Evolutionary conservation across 805 yeast genomes (phyloP).

Genomic region (Suhomyces sp.): DNA sequence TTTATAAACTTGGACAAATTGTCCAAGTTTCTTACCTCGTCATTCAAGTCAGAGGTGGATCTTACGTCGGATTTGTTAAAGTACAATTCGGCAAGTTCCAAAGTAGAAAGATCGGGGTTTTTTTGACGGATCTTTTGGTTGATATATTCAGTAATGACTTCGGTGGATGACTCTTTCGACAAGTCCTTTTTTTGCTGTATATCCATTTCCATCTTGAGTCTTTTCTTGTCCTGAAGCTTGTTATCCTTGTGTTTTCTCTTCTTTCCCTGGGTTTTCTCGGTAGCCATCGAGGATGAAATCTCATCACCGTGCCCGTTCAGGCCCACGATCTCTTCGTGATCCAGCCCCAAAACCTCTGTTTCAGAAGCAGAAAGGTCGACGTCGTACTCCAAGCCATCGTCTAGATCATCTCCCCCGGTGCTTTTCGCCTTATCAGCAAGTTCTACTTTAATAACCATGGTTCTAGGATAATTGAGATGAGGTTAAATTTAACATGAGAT

Average conservation of each 20-base stretch:
- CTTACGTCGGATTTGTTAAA: slow-evolving; percentile 55
- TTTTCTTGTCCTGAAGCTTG: slow-evolving; percentile 62
- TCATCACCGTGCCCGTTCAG: slow-evolving; percentile 5
- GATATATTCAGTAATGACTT: slow-evolving; percentile 63
- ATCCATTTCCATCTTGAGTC: slow-evolving; percentile 64
- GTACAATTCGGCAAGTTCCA: slow-evolving; percentile 70
- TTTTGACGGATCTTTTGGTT: slow-evolving; percentile 57
- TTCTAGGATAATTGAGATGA: neutral
- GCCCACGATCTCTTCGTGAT: slow-evolving; percentile 20
- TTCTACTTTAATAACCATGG: neutral
- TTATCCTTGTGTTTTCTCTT: slow-evolving; percentile 28
- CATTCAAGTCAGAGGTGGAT: slow-evolving; percentile 60
- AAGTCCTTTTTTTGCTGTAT: slow-evolving; percentile 53
- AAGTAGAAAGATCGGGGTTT: slow-evolving; percentile 65
- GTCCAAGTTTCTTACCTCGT: slow-evolving; percentile 50
- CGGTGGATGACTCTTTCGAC: slow-evolving; percentile 51
- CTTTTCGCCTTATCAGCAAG: neutral
- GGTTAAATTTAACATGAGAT: neutral
- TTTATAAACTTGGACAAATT: slow-evolving; percentile 56
- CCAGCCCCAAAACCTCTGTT: slow-evolving; percentile 12
- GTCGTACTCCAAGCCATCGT: slow-evolving; percentile 70
- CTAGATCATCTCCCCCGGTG: slow-evolving; percentile 56
- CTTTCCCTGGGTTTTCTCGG: slow-evolving; percentile 14
- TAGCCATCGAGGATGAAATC: neutral
- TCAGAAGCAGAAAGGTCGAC: slow-evolving; percentile 35